Conservation (phyloP, 83 land plant genomes). For the Picea abies region DNA sequence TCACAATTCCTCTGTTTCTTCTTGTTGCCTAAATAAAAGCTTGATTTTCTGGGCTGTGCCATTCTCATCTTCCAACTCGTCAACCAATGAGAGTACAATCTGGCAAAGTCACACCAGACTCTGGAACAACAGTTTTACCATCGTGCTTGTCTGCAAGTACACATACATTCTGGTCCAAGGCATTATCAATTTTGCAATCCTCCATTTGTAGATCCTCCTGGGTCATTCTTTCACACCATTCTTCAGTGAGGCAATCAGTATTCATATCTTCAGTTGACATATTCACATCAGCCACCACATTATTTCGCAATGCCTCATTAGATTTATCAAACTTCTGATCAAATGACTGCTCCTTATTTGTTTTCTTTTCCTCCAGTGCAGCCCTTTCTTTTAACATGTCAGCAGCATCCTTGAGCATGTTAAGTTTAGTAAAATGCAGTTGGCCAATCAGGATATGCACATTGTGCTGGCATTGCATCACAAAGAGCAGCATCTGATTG, state of each 20-base stretch:
- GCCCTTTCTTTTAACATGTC: constrained; percentile 58
- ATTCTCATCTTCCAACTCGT: constrained; percentile 26
- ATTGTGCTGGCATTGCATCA: constrained; percentile 68
- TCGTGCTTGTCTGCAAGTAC: not conserved
- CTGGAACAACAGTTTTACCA: not conserved
- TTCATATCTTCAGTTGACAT: constrained; percentile 12
- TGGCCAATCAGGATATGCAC: constrained; percentile 49
- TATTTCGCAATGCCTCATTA: constrained; percentile 64
- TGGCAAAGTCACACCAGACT: constrained; percentile 4
- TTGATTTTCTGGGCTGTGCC: constrained; percentile 30
- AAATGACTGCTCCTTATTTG: constrained; percentile 37
- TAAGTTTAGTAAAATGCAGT: constrained; percentile 65
- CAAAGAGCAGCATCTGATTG: constrained; percentile 53
- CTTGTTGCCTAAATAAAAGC: constrained; percentile 40
- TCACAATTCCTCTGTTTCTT: constrained; percentile 44
- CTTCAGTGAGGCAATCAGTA: not conserved
- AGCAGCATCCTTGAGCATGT: constrained; percentile 53
- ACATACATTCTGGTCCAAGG: not conserved
- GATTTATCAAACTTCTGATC: constrained; percentile 74
- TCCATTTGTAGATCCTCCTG: not conserved
- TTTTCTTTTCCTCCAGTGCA: constrained; percentile 40
- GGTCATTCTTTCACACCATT: not conserved
- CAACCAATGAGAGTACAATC: not conserved
- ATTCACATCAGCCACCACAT: not conserved
- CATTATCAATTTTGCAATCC: not conserved